Conservation (phyloP, 352 stramenopile species). For the Globisporangium perplexum region DNA sequence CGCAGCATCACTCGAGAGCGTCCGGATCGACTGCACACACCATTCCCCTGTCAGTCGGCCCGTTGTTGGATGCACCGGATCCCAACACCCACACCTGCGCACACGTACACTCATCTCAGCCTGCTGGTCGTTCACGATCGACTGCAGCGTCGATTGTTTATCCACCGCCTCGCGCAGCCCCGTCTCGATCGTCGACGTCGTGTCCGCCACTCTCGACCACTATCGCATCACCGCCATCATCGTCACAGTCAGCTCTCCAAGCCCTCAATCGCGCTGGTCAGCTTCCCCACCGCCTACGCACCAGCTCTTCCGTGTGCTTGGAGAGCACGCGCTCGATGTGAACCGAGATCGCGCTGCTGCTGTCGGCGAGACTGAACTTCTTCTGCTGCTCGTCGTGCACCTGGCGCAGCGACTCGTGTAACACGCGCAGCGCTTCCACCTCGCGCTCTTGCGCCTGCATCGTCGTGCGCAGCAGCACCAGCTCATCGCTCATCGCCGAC, state of each 20-base stretch:
- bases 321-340: constrained; percentile 65
- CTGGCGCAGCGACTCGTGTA: constrained; percentile 53
- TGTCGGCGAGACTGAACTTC: constrained; percentile 54
- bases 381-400: constrained; percentile 49
- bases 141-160: constrained; percentile 23
- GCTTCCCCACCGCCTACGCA: constrained; percentile 14
- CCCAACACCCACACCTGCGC: neutral
- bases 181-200: constrained; percentile 26
- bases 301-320: constrained; percentile 61
- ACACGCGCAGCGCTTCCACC: constrained; percentile 44
- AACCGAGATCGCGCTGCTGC: constrained; percentile 45
- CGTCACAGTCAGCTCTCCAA: neutral
- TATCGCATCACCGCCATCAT: constrained; percentile 9
- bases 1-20: constrained; percentile 1
- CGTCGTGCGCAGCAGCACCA: constrained; percentile 39
- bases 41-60: too few relatives aligned
- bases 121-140: constrained; percentile 29
- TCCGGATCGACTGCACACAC: constrained; percentile 9
- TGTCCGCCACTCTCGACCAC: constrained; percentile 55
- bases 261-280: neutral
- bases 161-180: constrained; percentile 18
- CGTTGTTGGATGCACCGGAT: too few relatives aligned
- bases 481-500: constrained; percentile 45
- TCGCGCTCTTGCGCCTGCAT: constrained; percentile 51
- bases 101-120: constrained; percentile 35